A percentile compares a stretch with the other conserved stretches of the same genome.
phyloP scores from a whole-genome alignment of 768 basidiomycete species.

The Phylloporus arenicola region DNA sequence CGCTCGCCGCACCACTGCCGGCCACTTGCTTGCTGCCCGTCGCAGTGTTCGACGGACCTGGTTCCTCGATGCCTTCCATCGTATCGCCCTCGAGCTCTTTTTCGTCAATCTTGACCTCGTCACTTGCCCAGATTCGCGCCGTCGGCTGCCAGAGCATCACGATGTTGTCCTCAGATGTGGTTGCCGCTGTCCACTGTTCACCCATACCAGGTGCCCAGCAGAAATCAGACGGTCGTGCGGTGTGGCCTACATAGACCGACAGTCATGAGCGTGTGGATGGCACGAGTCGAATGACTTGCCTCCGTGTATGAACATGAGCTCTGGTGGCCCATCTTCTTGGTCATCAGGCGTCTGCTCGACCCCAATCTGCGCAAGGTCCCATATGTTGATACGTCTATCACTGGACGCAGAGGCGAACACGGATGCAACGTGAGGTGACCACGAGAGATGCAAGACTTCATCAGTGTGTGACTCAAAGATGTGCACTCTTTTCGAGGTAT shows the following conservation, averaged over 20 bases:
- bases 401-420: constrained; percentile 94
- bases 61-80: constrained; percentile 68
- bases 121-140: constrained; percentile 90
- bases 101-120: constrained; percentile 77
- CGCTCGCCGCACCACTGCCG: constrained; percentile 35
- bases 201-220: constrained; percentile 85
- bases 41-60: constrained; percentile 16
- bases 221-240: constrained; percentile 87
- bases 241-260: constrained; percentile 54
- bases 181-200: constrained; percentile 82
- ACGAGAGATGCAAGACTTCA: constrained; percentile 88
- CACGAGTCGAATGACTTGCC: constrained; percentile 42
- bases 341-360: constrained; percentile 97
- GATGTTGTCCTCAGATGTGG: constrained; percentile 94
- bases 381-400: constrained; percentile 89
- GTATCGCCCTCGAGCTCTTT: constrained; percentile 78
- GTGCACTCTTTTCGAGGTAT: constrained; percentile 72
- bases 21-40: constrained; percentile 13
- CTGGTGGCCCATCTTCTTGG: constrained; percentile 96
- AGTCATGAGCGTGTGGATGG: neutral
- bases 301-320: constrained; percentile 93
- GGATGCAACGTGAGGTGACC: constrained; percentile 91
- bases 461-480: constrained; percentile 91
- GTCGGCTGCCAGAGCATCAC: constrained; percentile 98
- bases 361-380: constrained; percentile 90